Evolutionary conservation across 306 rosid genomes (phyloP), one percentile per base, ranked within the genome.

Genomic region (Ceratonia siliqua): DNA sequence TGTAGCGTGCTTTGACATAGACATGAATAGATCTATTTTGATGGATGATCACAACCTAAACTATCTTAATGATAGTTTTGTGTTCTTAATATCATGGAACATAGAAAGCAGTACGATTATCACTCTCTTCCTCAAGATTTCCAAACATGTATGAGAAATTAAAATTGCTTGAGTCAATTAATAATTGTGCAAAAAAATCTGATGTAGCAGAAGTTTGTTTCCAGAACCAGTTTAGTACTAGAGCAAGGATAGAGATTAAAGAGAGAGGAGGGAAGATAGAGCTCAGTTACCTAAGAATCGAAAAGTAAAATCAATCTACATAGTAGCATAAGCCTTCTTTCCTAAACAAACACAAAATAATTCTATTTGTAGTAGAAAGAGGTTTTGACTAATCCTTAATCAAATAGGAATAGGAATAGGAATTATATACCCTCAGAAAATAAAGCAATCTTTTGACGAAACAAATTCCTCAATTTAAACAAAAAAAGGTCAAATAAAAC

Each of bases 321-420:
- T 56, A 52, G 57, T 54, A 64, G 27, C 15, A 30, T 54, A 22
- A 22, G 30, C 50, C 15, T 52, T 5, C 43, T 63, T 38, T 62
- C 20, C 11, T 2, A 0, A 18, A 13, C 18, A 5, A 5, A 38
- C 3, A 5, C 2, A 36, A 2, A 49, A 24, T 11, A 24, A 54
- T 3, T 4, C 5, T 24, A 22, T 22, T 9, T 52, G 33, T 21
- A 0, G n/a, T 8, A 7, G n/a, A 24, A 9, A 54, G 61, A 24
- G 46, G 46, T 18, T 70, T 62, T 42, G 46, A 58, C 54, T 69
- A 57, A 58, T 77, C 76, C 68, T 58, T 46, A 17, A 30, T 43
- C 33, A 22, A 57, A 45, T 67, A 32, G 58, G 65, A 50, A 13
- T 15, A n/a, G n/a, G n/a, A n/a, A n/a, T n/a, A n/a, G n/a, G n/a